A percentile compares a stretch with the other conserved stretches of the same genome.
These are phyloP conservation scores for Isatis tinctoria DNA, from an alignment of 345 rosid species.

Conservation along the genomic window DNA sequence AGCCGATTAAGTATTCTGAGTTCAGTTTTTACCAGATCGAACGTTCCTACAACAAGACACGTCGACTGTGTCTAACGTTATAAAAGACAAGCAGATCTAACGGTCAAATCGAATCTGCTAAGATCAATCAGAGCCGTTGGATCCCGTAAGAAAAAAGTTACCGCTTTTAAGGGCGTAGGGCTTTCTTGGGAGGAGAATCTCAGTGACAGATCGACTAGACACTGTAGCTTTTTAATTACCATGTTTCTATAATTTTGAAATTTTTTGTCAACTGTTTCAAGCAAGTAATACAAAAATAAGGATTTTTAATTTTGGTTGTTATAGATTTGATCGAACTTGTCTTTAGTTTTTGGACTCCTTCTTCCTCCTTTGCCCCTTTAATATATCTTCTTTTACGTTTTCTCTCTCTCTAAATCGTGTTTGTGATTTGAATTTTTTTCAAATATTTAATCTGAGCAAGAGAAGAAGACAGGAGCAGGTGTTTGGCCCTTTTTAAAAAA, in stretches of 20 bases:
- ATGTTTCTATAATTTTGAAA: not conserved
- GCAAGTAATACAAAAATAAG: not conserved
- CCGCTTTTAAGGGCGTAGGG: slow-evolving; percentile 16
- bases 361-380: not conserved
- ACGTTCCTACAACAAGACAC: slow-evolving; percentile 20
- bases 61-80: slow-evolving; percentile 20
- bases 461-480: slow-evolving; percentile 6
- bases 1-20: not conserved
- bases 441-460: slow-evolving; percentile 18
- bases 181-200: slow-evolving; percentile 24
- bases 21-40: not conserved
- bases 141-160: not conserved
- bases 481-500: not conserved
- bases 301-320: not conserved
- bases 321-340: slow-evolving; percentile 15
- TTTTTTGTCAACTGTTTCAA: slow-evolving; percentile 4
- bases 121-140: slow-evolving; percentile 17
- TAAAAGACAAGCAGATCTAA: slow-evolving; percentile 10
- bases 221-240: not conserved
- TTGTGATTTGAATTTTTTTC: slow-evolving; percentile 27
- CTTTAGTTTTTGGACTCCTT: slow-evolving; percentile 9
- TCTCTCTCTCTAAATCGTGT: slow-evolving; percentile 14
- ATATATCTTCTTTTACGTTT: not conserved
- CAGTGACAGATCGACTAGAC: slow-evolving; percentile 16
- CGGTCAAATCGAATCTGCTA: not conserved